Percentiles rank a stretch among this genome's conserved stretches.
Conservation (phyloP, 2,329 filamentous ascomycete genomes). For the Ophiostoma himal-ulmi region DNA sequence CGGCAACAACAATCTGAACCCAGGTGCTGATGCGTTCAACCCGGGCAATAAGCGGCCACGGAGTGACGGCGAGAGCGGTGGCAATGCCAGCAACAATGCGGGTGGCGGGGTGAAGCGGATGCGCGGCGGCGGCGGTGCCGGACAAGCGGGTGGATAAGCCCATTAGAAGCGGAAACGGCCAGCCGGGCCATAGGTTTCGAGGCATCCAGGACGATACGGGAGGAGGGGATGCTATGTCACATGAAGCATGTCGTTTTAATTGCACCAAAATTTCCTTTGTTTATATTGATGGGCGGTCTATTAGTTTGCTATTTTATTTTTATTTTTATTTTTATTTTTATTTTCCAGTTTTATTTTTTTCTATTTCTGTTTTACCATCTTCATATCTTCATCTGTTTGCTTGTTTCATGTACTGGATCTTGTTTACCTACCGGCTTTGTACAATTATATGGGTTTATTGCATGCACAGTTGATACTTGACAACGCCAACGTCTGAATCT, state of each 20-base stretch:
- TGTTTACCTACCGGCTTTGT: background rate
- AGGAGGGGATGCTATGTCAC: background rate
- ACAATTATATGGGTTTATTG: background rate
- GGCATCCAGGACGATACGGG: background rate
- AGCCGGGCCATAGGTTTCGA: background rate
- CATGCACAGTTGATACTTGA: background rate
- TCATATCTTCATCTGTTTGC: background rate
- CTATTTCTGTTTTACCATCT: background rate
- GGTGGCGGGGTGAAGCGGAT: conserved; percentile 36
- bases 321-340: background rate
- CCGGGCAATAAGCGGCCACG: conserved; percentile 51
- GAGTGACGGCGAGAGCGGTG: conserved; percentile 43
- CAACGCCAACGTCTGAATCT: background rate
- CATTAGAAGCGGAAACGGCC: conserved; percentile 1
- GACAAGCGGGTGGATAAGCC: background rate
- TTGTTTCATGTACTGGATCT: background rate
- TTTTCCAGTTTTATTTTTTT: background rate
- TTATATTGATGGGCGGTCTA: background rate
- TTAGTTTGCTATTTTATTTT: background rate
- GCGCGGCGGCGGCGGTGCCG: conserved; percentile 27
- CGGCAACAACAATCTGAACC: conserved; percentile 40
- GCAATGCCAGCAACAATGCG: conserved; percentile 25
- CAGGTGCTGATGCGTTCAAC: conserved; percentile 48
- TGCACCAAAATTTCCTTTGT: conserved; percentile 9
- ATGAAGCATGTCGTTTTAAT: background rate